Evolutionary conservation across 2,329 filamentous ascomycete species (phyloP).

Genomic region (Cladophialophora bantiana): DNA sequence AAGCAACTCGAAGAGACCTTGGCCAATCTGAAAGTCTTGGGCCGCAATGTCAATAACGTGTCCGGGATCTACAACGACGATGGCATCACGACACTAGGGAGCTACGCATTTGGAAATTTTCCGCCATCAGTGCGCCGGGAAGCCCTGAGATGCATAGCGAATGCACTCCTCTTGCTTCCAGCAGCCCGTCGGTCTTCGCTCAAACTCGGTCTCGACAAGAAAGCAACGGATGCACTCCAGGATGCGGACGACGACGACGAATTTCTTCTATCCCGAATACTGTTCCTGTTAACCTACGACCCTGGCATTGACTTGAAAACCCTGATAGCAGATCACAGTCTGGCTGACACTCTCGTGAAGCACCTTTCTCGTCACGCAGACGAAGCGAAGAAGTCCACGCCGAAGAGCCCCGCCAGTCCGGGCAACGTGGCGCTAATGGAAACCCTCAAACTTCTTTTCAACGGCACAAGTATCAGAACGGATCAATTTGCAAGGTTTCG

Average conservation of each 20-base stretch:
- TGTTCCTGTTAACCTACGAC: conserved; percentile 81
- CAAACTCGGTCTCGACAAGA: conserved; percentile 70
- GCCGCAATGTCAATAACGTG: conserved; percentile 73
- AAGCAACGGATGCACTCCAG: conserved; percentile 74
- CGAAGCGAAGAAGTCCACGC: conserved; percentile 49
- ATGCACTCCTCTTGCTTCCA: conserved; percentile 75
- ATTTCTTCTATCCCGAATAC: conserved; percentile 78
- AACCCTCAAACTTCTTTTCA: conserved; percentile 87
- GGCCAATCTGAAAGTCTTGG: conserved; percentile 76
- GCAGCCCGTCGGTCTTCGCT: conserved; percentile 75
- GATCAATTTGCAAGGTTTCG: conserved; percentile 69
- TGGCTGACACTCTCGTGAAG: conserved; percentile 72
- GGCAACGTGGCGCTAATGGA: conserved; percentile 73
- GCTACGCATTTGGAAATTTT: conserved; percentile 74
- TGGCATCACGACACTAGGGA: conserved; percentile 75
- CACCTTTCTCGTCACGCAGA: conserved; percentile 75
- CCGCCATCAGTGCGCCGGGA: conserved; percentile 72
- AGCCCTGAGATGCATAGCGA: conserved; percentile 82
- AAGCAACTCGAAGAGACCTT: conserved; percentile 51
- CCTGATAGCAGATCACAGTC: conserved; percentile 69
- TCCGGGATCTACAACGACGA: conserved; percentile 84
- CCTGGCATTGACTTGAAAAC: conserved; percentile 70
- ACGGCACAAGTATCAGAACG: conserved; percentile 77
- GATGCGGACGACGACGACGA: conserved; percentile 81
- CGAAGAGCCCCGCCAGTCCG: conserved; percentile 59